These are phyloP conservation scores for Trichosanthes truncata DNA, from an alignment of 306 rosid genomes.

Conservation along the genomic window DNA sequence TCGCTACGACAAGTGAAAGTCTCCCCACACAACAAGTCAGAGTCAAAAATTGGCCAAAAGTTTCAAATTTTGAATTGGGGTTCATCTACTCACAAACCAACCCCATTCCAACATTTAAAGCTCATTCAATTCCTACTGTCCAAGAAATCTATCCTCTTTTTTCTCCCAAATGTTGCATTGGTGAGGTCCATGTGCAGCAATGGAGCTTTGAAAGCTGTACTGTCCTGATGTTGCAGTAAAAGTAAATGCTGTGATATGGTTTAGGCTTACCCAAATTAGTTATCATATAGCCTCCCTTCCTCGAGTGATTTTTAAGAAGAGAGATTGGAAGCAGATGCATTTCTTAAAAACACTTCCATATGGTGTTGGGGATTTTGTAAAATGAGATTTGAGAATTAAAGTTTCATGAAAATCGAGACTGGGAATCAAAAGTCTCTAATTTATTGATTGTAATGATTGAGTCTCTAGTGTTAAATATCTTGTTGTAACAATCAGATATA, in stretches of 20 bases:
- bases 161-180: conserved; percentile 10
- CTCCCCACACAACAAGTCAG: background rate
- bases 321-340: background rate
- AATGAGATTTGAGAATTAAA: background rate
- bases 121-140: conserved; percentile 1
- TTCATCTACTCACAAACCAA: conserved; percentile 9
- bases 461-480: background rate
- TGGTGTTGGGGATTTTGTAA: background rate
- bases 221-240: conserved; percentile 23
- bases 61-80: conserved; percentile 13
- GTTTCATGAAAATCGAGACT: no score
- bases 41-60: background rate
- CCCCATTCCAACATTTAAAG: conserved; percentile 12
- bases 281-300: background rate
- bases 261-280: background rate
- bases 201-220: conserved; percentile 31
- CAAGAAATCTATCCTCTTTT: background rate
- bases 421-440: background rate
- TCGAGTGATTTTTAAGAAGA: background rate
- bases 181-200: conserved; percentile 57
- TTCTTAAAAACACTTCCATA: background rate
- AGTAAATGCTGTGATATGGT: conserved; percentile 1
- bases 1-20: background rate
- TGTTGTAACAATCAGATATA: background rate
- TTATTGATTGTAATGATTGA: background rate